Base-by-base conservation (phyloP, 768 basidiomycete species). In the Calvatia gigantea region DNA sequence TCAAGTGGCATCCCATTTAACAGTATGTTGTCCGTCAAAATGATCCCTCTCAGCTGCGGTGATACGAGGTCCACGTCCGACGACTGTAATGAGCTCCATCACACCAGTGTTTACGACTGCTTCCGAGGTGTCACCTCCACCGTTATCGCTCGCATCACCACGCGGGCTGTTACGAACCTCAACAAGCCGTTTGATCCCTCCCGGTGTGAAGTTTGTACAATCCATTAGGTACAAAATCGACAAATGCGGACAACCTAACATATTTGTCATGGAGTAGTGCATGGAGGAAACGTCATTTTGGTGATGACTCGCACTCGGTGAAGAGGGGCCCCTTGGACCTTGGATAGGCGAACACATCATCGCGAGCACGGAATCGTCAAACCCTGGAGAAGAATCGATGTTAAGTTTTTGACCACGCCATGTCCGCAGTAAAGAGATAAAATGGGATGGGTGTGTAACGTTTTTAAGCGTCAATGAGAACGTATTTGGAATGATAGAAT, bases 371-470 rank as follows among this genome's bases (percentile, higher is more conserved):
- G 51, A 38, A 31, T 52, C 51, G 17, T 52, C 51, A 32, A 52
- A 52, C 28, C 51, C 51, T n/a, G 51, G 38, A n/a, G 28, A 52
- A 7, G 51, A 52, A n/a, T 29, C 39, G 17, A 52, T 23, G 29
- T 17, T 52, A 29, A 52, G 51, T 32, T 28, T 51, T 6, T 23
- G 51, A 23, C 38, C 51, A 11, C 27, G 21, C 51, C 51, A 52
- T 11, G 28, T 19, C 17, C 51, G 51, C 17, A 52, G 39, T 7
- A 52, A 29, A 23, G 38, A 3, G 29, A 52, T 52, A 4, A 52
- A 21, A 12, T 41, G 41, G 9, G 25, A 17, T 5, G 51, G 19
- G 9, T 52, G 29, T 4, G 51, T 41, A 15, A 52, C 14, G 28
- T 42, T 42, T 28, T 38, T n/a, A 28, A 52, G 51, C 25, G 38